Conservation (phyloP, 805 yeast genomes). For the Yarrowia phangngaensis region DNA sequence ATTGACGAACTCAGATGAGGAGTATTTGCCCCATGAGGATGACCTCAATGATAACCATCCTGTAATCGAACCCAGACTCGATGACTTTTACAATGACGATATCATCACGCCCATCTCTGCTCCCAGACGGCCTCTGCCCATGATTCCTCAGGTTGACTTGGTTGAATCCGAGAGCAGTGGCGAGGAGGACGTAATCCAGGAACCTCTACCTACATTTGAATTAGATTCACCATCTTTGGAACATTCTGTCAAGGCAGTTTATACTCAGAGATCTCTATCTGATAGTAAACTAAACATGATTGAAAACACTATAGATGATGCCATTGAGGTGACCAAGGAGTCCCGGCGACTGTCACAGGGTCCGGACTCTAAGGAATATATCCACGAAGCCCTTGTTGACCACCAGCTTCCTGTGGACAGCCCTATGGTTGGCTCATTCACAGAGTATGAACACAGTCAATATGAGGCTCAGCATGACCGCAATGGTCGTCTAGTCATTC, state of each 20-base stretch:
- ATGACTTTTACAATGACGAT: constrained; percentile 21
- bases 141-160: constrained; percentile 19
- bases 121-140: constrained; percentile 24
- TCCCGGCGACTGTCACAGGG: not conserved
- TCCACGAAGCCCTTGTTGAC: constrained; percentile 16
- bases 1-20: constrained; percentile 7
- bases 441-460: constrained; percentile 25
- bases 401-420: constrained; percentile 12
- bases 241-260: constrained; percentile 16
- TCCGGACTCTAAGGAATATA: constrained; percentile 22
- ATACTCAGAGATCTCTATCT: constrained; percentile 3
- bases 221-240: constrained; percentile 10
- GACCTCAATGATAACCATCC: constrained; percentile 11
- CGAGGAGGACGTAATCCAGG: not conserved
- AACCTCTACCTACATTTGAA: not conserved
- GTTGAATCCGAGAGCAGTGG: not conserved
- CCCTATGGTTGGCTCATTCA: constrained; percentile 16
- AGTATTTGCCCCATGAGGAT: constrained; percentile 9
- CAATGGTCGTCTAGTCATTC: constrained; percentile 17
- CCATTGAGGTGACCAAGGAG: constrained; percentile 16
- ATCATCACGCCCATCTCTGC: constrained; percentile 21
- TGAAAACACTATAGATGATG: constrained; percentile 25
- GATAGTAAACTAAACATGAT: constrained; percentile 19
- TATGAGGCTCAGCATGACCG: constrained; percentile 21
- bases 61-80: constrained; percentile 11